A percentile compares a stretch with the other conserved stretches of the same genome.
phyloP scores from a whole-genome alignment of 2,329 filamentous ascomycete species.

The Domatiomyces catenatus region DNA sequence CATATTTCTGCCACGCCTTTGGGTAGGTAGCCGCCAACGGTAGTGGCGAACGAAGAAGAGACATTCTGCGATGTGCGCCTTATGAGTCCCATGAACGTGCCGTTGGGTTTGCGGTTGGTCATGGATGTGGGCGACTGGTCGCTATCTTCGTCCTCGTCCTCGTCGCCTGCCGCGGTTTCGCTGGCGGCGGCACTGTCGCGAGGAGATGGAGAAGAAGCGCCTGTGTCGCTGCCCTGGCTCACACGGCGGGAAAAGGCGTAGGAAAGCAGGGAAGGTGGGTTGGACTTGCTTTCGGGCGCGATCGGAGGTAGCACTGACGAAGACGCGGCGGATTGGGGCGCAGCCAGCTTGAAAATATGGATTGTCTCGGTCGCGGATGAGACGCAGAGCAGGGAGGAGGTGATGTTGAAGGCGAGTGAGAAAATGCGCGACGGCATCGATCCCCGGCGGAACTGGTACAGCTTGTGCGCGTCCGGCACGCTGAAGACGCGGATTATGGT shows the following conservation, averaged over 20 bases:
- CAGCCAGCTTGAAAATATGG: constrained; percentile 74
- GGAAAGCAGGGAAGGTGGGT: constrained; percentile 10
- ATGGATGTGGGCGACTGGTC: constrained; percentile 21
- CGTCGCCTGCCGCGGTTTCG: constrained; percentile 20
- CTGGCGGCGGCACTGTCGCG: not conserved
- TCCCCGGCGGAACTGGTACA: constrained; percentile 89
- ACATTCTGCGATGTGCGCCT: constrained; percentile 92
- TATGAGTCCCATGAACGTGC: constrained; percentile 77
- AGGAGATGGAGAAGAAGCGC: constrained; percentile 8
- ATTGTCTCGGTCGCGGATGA: constrained; percentile 94
- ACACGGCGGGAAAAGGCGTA: constrained; percentile 10
- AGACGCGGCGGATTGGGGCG: constrained; percentile 24
- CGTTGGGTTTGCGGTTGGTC: constrained; percentile 39
- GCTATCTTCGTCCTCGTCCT: constrained; percentile 19
- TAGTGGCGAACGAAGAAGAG: constrained; percentile 72
- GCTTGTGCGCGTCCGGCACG: constrained; percentile 74
- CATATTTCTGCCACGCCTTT: constrained; percentile 94
- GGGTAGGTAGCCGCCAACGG: constrained; percentile 81
- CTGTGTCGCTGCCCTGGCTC: constrained; percentile 23
- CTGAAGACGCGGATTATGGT: constrained; percentile 96
- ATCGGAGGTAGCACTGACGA: constrained; percentile 1
- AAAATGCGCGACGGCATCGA: constrained; percentile 93
- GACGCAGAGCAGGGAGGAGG: constrained; percentile 81
- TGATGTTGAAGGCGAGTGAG: constrained; percentile 97
- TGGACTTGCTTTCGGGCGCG: constrained; percentile 7